phyloP scores from a whole-genome alignment of 805 yeast genomes.

The Barnettozyma populi region DNA sequence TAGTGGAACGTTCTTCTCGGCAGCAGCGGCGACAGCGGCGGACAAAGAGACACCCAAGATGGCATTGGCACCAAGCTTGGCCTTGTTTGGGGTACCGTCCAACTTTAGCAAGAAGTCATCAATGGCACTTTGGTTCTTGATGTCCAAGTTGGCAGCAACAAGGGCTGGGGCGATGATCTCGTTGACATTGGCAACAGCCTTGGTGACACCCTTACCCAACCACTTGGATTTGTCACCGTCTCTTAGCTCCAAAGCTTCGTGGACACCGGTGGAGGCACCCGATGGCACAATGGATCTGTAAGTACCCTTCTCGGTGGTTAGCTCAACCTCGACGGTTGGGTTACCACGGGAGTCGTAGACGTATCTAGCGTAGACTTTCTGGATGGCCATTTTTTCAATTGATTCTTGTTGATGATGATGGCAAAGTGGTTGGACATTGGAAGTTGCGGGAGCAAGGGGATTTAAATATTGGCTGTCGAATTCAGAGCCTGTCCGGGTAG shows the following conservation, averaged over 20 bases:
- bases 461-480: background rate
- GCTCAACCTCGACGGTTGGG: slow-evolving; percentile 99
- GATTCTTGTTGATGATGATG: background rate
- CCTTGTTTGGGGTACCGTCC: slow-evolving; percentile 97
- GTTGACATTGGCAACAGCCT: slow-evolving; percentile 96
- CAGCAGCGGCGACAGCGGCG: slow-evolving; percentile 97
- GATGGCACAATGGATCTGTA: slow-evolving; percentile 99
- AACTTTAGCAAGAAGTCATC: slow-evolving; percentile 81
- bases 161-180: slow-evolving; percentile 92
- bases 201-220: slow-evolving; percentile 97
- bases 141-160: slow-evolving; percentile 72
- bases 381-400: slow-evolving; percentile 60
- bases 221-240: slow-evolving; percentile 97
- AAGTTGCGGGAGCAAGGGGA: background rate
- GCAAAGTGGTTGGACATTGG: background rate
- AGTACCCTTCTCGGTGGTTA: slow-evolving; percentile 85
- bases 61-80: slow-evolving; percentile 98
- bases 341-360: slow-evolving; percentile 99
- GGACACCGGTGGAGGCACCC: slow-evolving; percentile 99
- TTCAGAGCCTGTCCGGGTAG: background rate
- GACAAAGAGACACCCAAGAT: slow-evolving; percentile 97
- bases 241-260: slow-evolving; percentile 98
- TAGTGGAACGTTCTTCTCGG: slow-evolving; percentile 88
- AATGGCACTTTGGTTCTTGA: slow-evolving; percentile 78
- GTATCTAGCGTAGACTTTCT: slow-evolving; percentile 89